A percentile compares a stretch with the other conserved stretches of the same genome.
phyloP scores from a whole-genome alignment of 352 stramenopile species.

The Globisporangium irregulare region DNA sequence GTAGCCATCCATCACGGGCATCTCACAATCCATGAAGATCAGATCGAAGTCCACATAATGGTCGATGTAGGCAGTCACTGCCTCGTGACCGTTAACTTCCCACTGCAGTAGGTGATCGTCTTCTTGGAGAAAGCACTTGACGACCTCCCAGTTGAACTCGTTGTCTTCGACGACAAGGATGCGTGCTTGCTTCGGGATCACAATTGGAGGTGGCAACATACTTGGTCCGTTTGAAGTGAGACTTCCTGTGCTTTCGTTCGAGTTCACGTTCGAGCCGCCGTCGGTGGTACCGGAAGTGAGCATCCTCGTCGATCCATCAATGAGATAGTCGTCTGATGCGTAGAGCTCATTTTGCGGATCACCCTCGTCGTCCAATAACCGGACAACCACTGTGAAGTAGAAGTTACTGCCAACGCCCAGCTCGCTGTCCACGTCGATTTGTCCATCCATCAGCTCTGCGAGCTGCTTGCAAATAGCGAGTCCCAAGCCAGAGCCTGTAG shows the following conservation, averaged over 20 bases:
- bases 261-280: conserved; percentile 33
- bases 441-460: conserved; percentile 84
- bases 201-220: conserved; percentile 28
- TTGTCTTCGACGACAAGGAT: conserved; percentile 79
- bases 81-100: conserved; percentile 68
- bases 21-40: conserved; percentile 83
- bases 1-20: conserved; percentile 82
- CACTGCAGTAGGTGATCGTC: conserved; percentile 66
- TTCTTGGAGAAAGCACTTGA: conserved; percentile 75
- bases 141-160: conserved; percentile 79
- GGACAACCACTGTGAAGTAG: conserved; percentile 79
- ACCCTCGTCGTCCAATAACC: conserved; percentile 47
- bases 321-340: conserved; percentile 49
- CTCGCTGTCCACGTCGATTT: conserved; percentile 83
- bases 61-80: conserved; percentile 56
- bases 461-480: conserved; percentile 88
- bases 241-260: conserved; percentile 43
- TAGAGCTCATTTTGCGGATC: conserved; percentile 43
- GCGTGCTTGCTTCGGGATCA: conserved; percentile 48
- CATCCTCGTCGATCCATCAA: conserved; percentile 16
- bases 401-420: conserved; percentile 80
- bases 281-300: conserved; percentile 9
- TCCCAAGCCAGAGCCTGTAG: conserved; percentile 81
- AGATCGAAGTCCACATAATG: conserved; percentile 53
- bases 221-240: conserved; percentile 15